phyloP scores from a whole-genome alignment of 2,329 filamentous ascomycete genomes.

The Westerdykella sp. region DNA sequence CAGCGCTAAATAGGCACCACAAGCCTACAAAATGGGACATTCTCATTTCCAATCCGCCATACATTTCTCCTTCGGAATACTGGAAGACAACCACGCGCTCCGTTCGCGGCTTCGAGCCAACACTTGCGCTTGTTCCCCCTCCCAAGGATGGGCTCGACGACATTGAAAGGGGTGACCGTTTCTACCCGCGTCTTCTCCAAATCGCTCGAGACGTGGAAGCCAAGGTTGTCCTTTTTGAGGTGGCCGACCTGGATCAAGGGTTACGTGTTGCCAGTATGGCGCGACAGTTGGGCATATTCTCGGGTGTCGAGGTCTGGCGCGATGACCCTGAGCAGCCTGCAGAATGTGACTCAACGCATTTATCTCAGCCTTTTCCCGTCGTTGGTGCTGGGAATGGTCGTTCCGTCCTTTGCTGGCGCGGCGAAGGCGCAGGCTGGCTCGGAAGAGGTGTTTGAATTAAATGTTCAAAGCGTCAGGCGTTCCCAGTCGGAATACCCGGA shows the following conservation, averaged over 20 bases:
- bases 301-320: conserved; percentile 61
- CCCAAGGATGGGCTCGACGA: conserved; percentile 10
- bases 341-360: neutral
- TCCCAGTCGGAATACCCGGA: too few species aligned
- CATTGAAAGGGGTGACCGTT: conserved; percentile 46
- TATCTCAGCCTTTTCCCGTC: conserved; percentile 17
- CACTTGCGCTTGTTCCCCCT: conserved; percentile 61
- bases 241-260: conserved; percentile 65
- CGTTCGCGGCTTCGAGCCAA: conserved; percentile 77
- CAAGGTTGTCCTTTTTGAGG: conserved; percentile 60
- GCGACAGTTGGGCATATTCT: conserved; percentile 19
- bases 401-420: conserved; percentile 40
- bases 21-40: conserved; percentile 47
- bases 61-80: conserved; percentile 65
- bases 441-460: conserved; percentile 1
- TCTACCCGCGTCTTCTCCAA: conserved; percentile 61
- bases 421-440: conserved; percentile 24
- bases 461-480: too few species aligned
- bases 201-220: conserved; percentile 48
- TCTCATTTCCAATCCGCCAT: conserved; percentile 84
- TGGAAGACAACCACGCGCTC: conserved; percentile 59
- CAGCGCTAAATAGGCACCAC: conserved; percentile 9
- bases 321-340: conserved; percentile 44
- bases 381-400: conserved; percentile 39
- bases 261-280: conserved; percentile 52